Percentiles rank a stretch among this genome's conserved stretches.
phyloP scores from a whole-genome alignment of 495 filamentous ascomycete species.

The Aspergillus indologenus region DNA sequence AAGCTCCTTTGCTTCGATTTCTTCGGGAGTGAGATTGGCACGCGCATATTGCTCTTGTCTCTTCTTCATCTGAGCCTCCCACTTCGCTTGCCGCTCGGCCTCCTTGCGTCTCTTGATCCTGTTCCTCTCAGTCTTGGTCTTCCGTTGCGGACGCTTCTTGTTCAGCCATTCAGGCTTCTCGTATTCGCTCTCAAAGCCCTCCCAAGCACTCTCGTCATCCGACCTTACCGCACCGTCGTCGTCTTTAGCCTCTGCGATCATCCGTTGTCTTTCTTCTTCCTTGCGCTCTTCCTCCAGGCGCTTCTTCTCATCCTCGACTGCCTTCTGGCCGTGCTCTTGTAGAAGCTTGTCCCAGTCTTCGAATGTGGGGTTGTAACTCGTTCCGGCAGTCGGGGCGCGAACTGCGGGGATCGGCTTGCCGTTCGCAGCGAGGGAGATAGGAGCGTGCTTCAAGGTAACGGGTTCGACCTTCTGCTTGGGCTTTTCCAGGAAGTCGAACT shows the following conservation, averaged over 20 bases:
- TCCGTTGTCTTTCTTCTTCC: conserved; percentile 51
- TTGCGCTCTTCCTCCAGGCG: conserved; percentile 65
- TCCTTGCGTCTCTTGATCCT: conserved; percentile 84
- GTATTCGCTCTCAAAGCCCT: conserved; percentile 73
- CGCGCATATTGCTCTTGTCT: conserved; percentile 62
- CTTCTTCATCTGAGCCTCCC: conserved; percentile 68
- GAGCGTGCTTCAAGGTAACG: conserved; percentile 67
- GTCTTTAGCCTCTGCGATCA: conserved; percentile 58
- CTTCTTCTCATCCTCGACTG: conserved; percentile 74
- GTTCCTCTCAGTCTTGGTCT: conserved; percentile 82
- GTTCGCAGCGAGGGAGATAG: conserved; percentile 74
- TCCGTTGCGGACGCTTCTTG: conserved; percentile 72
- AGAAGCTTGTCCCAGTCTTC: conserved; percentile 77
- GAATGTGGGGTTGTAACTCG: conserved; percentile 88
- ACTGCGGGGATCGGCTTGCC: conserved; percentile 79
- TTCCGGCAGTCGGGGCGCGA: conserved; percentile 69
- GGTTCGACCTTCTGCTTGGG: conserved; percentile 66
- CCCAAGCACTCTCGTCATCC: conserved; percentile 86
- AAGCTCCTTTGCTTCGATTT: conserved; percentile 57
- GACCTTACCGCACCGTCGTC: conserved; percentile 69
- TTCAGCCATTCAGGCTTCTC: conserved; percentile 59
- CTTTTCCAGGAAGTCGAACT: conserved; percentile 61
- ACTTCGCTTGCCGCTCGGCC: conserved; percentile 66
- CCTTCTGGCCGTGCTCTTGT: conserved; percentile 69
- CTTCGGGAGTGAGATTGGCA: conserved; percentile 62